Evolutionary conservation across 169 alveolate genomes (phyloP).

Genomic region (Babesia bovis): DNA sequence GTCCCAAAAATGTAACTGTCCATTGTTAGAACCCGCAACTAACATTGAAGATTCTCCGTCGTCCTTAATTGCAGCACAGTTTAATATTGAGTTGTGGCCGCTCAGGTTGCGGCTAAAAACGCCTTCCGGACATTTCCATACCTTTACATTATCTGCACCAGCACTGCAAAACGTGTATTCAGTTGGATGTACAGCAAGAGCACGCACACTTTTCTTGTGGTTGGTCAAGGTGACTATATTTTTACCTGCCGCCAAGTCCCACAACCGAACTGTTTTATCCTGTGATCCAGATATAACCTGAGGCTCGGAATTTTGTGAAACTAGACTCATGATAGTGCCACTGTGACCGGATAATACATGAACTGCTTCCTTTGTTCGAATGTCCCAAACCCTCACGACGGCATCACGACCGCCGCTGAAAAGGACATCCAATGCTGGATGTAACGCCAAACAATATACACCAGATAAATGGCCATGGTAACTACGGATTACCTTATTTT

Average conservation of each 20-base stretch:
- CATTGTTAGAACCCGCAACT: conserved; percentile 95
- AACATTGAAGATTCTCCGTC: conserved; percentile 86
- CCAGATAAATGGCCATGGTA: conserved; percentile 97
- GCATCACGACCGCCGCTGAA: conserved; percentile 98
- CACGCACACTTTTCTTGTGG: conserved; percentile 96
- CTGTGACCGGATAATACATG: conserved; percentile 93
- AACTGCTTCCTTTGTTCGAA: conserved; percentile 93
- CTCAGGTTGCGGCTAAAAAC: conserved; percentile 79
- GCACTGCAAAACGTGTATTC: conserved; percentile 97
- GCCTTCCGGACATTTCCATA: conserved; percentile 89
- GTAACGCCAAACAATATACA: conserved; percentile 92
- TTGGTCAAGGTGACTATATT: conserved; percentile 92
- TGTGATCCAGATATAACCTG: conserved; percentile 95
- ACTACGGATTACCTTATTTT: conserved; percentile 94
- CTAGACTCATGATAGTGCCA: conserved; percentile 90
- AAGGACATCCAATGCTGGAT: conserved; percentile 94
- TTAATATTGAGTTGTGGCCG: conserved; percentile 90
- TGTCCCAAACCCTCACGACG: conserved; percentile 98
- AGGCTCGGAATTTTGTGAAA: conserved; percentile 93
- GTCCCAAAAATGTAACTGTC: conserved; percentile 95
- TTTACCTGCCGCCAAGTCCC: conserved; percentile 97
- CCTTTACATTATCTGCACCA: conserved; percentile 96
- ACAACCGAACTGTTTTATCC: conserved; percentile 92
- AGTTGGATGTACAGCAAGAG: conserved; percentile 91
- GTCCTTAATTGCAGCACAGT: conserved; percentile 87